Percentiles rank a stretch among this genome's conserved stretches.
phyloP scores from a whole-genome alignment of 2,329 filamentous ascomycete genomes.

The Ceratocystis albifundus region DNA sequence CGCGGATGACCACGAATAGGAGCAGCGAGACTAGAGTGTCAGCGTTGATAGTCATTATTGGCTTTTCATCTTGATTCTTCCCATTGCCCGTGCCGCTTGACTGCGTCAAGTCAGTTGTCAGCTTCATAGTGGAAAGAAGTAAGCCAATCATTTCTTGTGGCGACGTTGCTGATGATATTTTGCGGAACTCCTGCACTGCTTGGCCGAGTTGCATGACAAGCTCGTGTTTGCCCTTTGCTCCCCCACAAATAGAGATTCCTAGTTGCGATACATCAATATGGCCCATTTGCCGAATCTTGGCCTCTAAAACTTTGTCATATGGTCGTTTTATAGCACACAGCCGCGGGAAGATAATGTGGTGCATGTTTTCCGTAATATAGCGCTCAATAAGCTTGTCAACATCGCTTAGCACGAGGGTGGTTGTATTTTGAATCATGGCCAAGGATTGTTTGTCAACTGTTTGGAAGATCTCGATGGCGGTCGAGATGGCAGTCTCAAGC shows the following conservation, averaged over 20 bases:
- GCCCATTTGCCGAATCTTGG: constrained; percentile 84
- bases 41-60: constrained; percentile 57
- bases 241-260: constrained; percentile 73
- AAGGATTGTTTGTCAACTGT: constrained; percentile 91
- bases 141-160: constrained; percentile 84
- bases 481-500: constrained; percentile 81
- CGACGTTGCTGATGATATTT: constrained; percentile 63
- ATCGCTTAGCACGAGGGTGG: constrained; percentile 79
- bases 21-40: constrained; percentile 88
- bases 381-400: constrained; percentile 92
- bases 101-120: constrained; percentile 53
- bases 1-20: constrained; percentile 82
- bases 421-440: constrained; percentile 81
- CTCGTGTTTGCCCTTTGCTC: constrained; percentile 66
- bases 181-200: constrained; percentile 81
- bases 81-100: constrained; percentile 31
- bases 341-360: constrained; percentile 76
- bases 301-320: constrained; percentile 79
- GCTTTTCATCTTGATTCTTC: constrained; percentile 35
- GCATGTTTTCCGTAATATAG: constrained; percentile 86
- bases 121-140: constrained; percentile 69
- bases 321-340: constrained; percentile 64
- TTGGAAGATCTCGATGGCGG: constrained; percentile 91
- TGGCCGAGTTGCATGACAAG: constrained; percentile 63
- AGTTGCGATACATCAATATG: constrained; percentile 90